phyloP scores from a whole-genome alignment of 1,284 basidiomycete genomes.

The Leccinum laetum region DNA sequence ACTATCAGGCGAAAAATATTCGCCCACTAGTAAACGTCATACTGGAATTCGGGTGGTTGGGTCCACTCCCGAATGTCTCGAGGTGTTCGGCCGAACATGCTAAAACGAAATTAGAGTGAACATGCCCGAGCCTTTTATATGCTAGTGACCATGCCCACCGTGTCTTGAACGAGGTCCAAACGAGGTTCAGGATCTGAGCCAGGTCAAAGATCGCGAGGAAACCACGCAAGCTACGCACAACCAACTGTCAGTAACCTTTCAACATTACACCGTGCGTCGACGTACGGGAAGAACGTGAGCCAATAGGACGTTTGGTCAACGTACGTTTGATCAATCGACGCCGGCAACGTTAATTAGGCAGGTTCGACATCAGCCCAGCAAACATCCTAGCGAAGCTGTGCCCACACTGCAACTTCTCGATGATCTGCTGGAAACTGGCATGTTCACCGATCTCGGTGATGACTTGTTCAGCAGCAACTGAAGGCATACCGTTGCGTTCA shows the following conservation, averaged over 20 bases:
- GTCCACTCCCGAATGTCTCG: slow-evolving; percentile 97
- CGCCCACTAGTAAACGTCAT: slow-evolving; percentile 84
- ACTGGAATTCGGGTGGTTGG: slow-evolving; percentile 92
- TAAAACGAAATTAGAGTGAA: slow-evolving; percentile 27
- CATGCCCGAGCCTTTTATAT: neutral
- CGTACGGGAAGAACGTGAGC: slow-evolving; percentile 92
- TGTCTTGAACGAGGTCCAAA: slow-evolving; percentile 86
- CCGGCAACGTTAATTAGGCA: slow-evolving; percentile 58
- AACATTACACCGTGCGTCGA: slow-evolving; percentile 11
- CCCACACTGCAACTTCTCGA: slow-evolving; percentile 66
- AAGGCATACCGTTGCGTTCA: neutral
- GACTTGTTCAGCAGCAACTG: slow-evolving; percentile 58
- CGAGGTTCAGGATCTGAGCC: slow-evolving; percentile 91
- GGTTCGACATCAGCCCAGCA: slow-evolving; percentile 4
- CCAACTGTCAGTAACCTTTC: slow-evolving; percentile 11
- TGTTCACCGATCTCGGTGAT: slow-evolving; percentile 68
- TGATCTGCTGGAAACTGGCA: slow-evolving; percentile 65
- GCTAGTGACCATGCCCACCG: slow-evolving; percentile 37
- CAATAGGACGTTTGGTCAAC: slow-evolving; percentile 88
- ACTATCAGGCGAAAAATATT: neutral
- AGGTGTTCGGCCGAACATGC: slow-evolving; percentile 93
- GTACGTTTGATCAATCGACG: slow-evolving; percentile 75
- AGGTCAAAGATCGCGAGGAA: slow-evolving; percentile 95
- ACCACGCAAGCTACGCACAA: slow-evolving; percentile 70
- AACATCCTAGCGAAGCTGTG: neutral